These are phyloP conservation scores for Penicillium nucicola DNA, from an alignment of 495 filamentous ascomycete genomes.

Conservation along the genomic window DNA sequence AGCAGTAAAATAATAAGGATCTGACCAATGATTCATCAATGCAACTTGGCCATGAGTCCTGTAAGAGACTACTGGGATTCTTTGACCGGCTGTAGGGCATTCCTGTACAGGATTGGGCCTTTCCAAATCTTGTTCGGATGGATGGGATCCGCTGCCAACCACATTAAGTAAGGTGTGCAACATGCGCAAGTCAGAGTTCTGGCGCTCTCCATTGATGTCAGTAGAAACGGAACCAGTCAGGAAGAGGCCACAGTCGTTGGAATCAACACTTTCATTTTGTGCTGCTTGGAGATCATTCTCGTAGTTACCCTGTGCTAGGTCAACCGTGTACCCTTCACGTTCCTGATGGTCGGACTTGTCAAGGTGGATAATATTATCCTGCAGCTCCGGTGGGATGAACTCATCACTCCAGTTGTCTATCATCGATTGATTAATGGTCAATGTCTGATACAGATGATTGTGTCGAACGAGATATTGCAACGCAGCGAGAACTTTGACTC, in stretches of 20 bases:
- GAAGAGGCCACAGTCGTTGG: neutral
- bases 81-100: too few species aligned
- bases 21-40: constrained; percentile 9
- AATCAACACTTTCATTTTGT: neutral
- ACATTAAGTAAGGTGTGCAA: neutral
- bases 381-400: too few species aligned
- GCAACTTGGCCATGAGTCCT: neutral
- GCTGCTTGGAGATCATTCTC: constrained; percentile 7
- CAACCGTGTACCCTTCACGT: constrained; percentile 6
- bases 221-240: constrained; percentile 5
- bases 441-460: constrained; percentile 7
- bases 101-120: too few species aligned
- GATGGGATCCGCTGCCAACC: neutral
- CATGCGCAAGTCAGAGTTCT: constrained; percentile 8
- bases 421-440: too few species aligned
- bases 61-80: constrained; percentile 1
- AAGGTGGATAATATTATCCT: too few species aligned
- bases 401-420: too few species aligned
- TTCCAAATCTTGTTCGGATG: too few species aligned
- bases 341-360: too few species aligned
- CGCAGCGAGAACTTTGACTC: constrained; percentile 5
- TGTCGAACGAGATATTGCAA: constrained; percentile 7
- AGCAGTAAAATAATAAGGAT: constrained; percentile 13
- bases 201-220: constrained; percentile 14
- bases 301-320: neutral